Percentiles rank a stretch among this genome's conserved stretches.
Evolutionary conservation across 345 rosid genomes (phyloP).

Genomic region (Geranium brycei): DNA sequence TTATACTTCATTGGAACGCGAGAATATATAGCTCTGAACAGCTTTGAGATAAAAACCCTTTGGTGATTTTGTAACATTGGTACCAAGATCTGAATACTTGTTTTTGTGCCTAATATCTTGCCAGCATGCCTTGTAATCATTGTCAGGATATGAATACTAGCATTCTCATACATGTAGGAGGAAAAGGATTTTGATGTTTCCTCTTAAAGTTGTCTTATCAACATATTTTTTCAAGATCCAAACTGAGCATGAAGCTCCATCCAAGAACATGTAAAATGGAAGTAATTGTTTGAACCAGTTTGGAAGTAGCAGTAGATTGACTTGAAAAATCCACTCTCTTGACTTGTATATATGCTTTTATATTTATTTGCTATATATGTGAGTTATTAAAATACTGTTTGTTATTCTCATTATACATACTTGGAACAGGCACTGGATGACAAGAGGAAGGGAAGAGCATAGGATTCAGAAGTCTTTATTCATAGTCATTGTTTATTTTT

Average conservation of each 20-base stretch:
- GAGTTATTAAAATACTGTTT: no score
- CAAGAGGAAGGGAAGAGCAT: slow-evolving; percentile 57
- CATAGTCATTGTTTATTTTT: slow-evolving; percentile 9
- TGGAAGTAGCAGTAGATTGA: no score
- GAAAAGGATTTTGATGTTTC: background rate
- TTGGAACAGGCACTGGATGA: slow-evolving; percentile 60
- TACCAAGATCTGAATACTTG: no score
- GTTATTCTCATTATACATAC: background rate
- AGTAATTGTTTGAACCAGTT: no score
- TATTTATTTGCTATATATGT: no score
- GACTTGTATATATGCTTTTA: no score
- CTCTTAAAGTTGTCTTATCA: background rate
- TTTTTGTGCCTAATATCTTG: no score
- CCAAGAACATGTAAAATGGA: background rate
- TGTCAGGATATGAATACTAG: background rate
- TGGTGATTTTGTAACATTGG: background rate
- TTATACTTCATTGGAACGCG: background rate
- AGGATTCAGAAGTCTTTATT: background rate
- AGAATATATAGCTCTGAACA: background rate
- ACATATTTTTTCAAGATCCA: background rate
- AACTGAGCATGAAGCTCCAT: background rate
- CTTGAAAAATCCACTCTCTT: no score
- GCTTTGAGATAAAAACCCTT: background rate
- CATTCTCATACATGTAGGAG: background rate
- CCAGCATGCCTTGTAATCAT: no score